Percentiles rank a stretch among this genome's conserved stretches.
Evolutionary conservation across 768 basidiomycete species (phyloP).

Genomic region (Rhodosporidiobolus sp.): DNA sequence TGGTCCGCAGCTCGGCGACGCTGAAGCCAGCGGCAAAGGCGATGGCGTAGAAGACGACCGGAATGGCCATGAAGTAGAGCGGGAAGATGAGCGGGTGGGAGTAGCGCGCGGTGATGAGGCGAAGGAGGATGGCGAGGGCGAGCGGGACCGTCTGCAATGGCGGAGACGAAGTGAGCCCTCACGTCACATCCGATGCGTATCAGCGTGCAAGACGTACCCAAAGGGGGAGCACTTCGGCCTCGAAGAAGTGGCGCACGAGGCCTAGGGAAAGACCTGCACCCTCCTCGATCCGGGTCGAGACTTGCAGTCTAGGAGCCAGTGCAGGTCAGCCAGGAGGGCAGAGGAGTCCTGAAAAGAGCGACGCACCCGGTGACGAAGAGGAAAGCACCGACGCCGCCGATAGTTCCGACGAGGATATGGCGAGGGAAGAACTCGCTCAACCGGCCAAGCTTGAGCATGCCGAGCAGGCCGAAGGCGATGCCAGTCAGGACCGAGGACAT

Average conservation of each 20-base stretch:
- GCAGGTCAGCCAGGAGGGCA: background rate
- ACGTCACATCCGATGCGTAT: background rate
- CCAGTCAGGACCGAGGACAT: constrained; percentile 77
- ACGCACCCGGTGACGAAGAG: constrained; percentile 79
- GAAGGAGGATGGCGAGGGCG: constrained; percentile 67
- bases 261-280: constrained; percentile 67
- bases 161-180: background rate
- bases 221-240: constrained; percentile 62
- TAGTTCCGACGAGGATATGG: constrained; percentile 89
- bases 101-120: constrained; percentile 72
- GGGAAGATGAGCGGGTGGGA: constrained; percentile 92
- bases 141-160: constrained; percentile 58
- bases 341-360: background rate
- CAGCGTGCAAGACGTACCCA: constrained; percentile 56
- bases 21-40: constrained; percentile 64
- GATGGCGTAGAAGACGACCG: constrained; percentile 76
- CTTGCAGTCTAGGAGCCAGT: constrained; percentile 61
- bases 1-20: constrained; percentile 59
- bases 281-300: constrained; percentile 70
- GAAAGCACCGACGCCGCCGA: constrained; percentile 94
- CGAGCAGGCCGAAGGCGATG: constrained; percentile 28
- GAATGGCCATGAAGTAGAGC: constrained; percentile 59
- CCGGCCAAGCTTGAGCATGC: constrained; percentile 71
- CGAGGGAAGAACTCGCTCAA: constrained; percentile 94
- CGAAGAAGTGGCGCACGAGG: constrained; percentile 66